phyloP scores from a whole-genome alignment of 2,329 filamentous ascomycete genomes.

The Didymellaceae sp. region DNA sequence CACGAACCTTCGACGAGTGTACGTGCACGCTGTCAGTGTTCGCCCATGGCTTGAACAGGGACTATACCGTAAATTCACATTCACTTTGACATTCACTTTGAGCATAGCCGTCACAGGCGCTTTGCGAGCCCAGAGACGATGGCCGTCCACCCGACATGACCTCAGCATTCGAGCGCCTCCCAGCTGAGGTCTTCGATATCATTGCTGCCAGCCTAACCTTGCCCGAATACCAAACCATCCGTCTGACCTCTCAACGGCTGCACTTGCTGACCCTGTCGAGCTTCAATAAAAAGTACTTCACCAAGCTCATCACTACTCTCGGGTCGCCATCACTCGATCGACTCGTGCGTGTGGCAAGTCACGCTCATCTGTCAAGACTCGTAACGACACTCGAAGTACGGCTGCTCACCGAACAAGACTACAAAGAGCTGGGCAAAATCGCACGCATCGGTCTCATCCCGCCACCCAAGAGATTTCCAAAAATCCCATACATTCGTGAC shows the following conservation, averaged over 20 bases:
- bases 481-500: conserved; percentile 22
- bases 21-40: too few relatives aligned
- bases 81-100: not conserved
- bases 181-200: conserved; percentile 39
- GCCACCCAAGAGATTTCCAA: conserved; percentile 38
- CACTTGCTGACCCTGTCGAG: conserved; percentile 28
- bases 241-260: conserved; percentile 34
- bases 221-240: conserved; percentile 26
- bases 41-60: not conserved
- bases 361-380: conserved; percentile 21
- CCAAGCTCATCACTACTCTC: conserved; percentile 31
- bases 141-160: conserved; percentile 24
- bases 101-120: not conserved
- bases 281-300: conserved; percentile 34
- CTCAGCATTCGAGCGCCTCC: conserved; percentile 35
- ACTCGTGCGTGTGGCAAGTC: conserved; percentile 26
- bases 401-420: conserved; percentile 33
- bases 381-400: conserved; percentile 34
- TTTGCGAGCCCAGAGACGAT: not conserved
- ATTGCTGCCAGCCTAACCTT: conserved; percentile 27
- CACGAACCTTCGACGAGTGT: conserved; percentile 6
- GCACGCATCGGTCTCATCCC: conserved; percentile 32
- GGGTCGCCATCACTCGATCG: conserved; percentile 32
- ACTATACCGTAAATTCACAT: not conserved
- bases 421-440: conserved; percentile 29